Conservation (phyloP, 306 rosid genomes). For the Prunus salicina region DNA sequence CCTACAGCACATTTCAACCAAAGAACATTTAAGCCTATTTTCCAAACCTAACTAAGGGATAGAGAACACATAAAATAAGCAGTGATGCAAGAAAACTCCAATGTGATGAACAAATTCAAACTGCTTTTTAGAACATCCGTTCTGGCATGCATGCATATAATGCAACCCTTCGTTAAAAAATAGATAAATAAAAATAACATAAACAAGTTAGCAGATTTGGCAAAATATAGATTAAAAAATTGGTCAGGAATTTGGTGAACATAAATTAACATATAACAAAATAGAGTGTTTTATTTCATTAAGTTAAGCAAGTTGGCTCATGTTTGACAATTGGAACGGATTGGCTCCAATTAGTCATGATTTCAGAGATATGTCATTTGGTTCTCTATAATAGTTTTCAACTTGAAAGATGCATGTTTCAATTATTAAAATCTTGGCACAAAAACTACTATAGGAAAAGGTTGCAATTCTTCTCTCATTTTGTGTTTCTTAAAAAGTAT, state of each 20-base stretch:
- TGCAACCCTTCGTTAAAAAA: background rate
- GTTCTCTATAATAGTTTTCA: background rate
- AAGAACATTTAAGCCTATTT: background rate
- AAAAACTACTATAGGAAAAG: background rate
- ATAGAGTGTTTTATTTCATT: background rate
- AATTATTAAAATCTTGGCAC: background rate
- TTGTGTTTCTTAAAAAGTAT: background rate
- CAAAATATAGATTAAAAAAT: background rate
- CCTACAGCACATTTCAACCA: constrained; percentile 46
- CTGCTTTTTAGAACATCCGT: background rate
- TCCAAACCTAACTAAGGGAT: constrained; percentile 1
- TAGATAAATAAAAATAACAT: background rate
- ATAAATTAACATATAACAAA: background rate
- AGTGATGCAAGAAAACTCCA: background rate
- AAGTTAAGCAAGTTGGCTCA: background rate
- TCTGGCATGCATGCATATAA: background rate
- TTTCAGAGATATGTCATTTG: background rate
- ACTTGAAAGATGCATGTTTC: background rate
- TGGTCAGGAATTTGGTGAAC: background rate
- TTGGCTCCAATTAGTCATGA: background rate
- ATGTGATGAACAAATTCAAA: background rate
- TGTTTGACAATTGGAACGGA: constrained; percentile 1
- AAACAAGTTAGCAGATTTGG: no score
- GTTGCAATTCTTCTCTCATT: background rate
- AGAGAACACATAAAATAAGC: background rate